Evolutionary conservation across 2,329 filamentous ascomycete genomes (phyloP).

Genomic region (Botrytis fabae): DNA sequence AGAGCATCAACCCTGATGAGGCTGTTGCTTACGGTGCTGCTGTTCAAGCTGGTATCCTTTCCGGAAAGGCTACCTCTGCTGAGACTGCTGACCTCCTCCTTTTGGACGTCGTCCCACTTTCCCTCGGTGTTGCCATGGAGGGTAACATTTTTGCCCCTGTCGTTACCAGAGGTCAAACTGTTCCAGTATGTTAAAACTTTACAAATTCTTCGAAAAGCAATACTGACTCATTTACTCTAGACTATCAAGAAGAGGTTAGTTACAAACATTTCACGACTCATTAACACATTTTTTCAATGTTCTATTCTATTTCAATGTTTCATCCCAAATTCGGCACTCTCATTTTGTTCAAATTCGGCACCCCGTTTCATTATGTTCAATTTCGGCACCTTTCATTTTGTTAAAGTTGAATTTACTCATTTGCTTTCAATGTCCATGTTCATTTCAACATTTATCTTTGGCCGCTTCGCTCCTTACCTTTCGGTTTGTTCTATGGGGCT

Average conservation of each 20-base stretch:
- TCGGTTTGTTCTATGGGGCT: no score
- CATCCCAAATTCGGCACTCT: no score
- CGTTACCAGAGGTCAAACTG: conserved; percentile 78
- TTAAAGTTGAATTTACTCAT: no score
- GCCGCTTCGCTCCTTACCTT: no score
- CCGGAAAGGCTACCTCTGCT: conserved; percentile 93
- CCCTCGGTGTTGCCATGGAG: conserved; percentile 98
- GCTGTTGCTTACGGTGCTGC: conserved; percentile 98
- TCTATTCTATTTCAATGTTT: no score
- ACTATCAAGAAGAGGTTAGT: background rate
- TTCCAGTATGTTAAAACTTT: conserved; percentile 66
- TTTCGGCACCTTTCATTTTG: no score
- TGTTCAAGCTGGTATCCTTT: conserved; percentile 97
- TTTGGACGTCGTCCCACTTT: conserved; percentile 93
- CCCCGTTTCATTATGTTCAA: no score
- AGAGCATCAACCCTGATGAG: conserved; percentile 99
- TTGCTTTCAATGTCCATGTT: no score
- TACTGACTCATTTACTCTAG: background rate
- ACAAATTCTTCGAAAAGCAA: conserved; percentile 50
- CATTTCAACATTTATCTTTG: no score
- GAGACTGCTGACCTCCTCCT: conserved; percentile 94
- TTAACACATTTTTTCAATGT: no score
- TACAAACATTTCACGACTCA: no score
- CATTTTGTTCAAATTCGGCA: no score
- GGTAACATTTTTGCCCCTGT: conserved; percentile 98